Percentiles rank a stretch among this genome's conserved stretches.
These are phyloP conservation scores for Aspergillus coremiiformis DNA, from an alignment of 495 filamentous ascomycete genomes.

Conservation along the genomic window DNA sequence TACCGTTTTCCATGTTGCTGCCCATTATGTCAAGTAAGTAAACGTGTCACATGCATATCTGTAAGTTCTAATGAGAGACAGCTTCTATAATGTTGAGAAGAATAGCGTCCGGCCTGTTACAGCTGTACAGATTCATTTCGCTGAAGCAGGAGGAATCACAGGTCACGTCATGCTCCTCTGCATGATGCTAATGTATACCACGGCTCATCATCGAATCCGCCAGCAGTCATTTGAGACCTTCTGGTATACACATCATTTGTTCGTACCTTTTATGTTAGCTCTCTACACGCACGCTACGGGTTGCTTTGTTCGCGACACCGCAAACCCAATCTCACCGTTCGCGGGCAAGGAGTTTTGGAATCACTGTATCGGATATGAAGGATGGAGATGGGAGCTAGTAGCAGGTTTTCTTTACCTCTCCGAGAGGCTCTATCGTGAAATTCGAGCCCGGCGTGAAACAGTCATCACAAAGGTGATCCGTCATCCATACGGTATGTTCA, in stretches of 20 bases:
- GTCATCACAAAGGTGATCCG: constrained; percentile 89
- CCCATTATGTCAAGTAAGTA: constrained; percentile 93
- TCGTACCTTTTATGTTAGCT: constrained; percentile 87
- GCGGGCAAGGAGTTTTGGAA: constrained; percentile 74
- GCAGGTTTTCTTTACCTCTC: constrained; percentile 78
- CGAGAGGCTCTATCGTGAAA: constrained; percentile 88
- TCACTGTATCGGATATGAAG: constrained; percentile 92
- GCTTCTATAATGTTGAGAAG: constrained; percentile 93
- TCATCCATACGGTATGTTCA: constrained; percentile 82
- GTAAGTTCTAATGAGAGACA: constrained; percentile 31
- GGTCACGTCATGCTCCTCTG: constrained; percentile 97
- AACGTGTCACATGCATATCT: not conserved
- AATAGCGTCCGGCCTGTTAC: constrained; percentile 70
- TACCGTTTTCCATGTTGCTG: constrained; percentile 63
- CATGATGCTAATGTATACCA: constrained; percentile 98
- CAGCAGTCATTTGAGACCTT: constrained; percentile 98
- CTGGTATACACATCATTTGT: constrained; percentile 98
- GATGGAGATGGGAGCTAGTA: constrained; percentile 94
- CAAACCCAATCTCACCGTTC: constrained; percentile 70
- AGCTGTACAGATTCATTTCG: constrained; percentile 91
- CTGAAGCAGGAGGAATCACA: constrained; percentile 81
- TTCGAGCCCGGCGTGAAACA: constrained; percentile 71
- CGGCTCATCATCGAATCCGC: constrained; percentile 84
- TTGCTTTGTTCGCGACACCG: constrained; percentile 85
- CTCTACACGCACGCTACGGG: constrained; percentile 94